Conservation (phyloP, 441 rosid species). For the Erodium texanum region DNA sequence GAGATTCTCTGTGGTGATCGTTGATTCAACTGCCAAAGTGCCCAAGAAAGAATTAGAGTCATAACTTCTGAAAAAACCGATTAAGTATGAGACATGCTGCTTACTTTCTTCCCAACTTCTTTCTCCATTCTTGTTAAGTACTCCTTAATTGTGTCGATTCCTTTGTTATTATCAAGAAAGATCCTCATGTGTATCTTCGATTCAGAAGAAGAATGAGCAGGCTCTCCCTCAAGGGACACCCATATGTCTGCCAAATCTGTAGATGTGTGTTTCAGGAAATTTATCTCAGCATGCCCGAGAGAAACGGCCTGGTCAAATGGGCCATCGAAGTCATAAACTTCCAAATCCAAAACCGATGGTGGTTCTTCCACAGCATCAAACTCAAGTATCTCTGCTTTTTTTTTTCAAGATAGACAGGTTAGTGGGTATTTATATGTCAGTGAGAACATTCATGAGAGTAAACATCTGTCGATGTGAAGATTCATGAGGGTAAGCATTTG, state of each 20-base stretch:
- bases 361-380: slow-evolving; percentile 94
- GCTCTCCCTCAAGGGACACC: slow-evolving; percentile 66
- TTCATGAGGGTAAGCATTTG: too few species aligned
- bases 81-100: not conserved
- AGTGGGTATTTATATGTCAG: not conserved
- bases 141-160: slow-evolving; percentile 62
- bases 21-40: slow-evolving; percentile 49
- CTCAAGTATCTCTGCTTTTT: slow-evolving; percentile 61
- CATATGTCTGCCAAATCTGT: slow-evolving; percentile 66
- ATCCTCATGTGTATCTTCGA: slow-evolving; percentile 70
- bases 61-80: not conserved
- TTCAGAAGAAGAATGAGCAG: slow-evolving; percentile 65
- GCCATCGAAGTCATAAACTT: slow-evolving; percentile 82
- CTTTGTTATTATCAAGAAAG: slow-evolving; percentile 65
- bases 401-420: not conserved
- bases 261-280: slow-evolving; percentile 62
- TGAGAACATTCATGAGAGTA: too few species aligned
- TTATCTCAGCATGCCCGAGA: slow-evolving; percentile 78
- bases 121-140: slow-evolving; percentile 72
- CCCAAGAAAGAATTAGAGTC: slow-evolving; percentile 14
- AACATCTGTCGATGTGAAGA: too few species aligned
- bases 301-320: slow-evolving; percentile 83
- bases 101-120: slow-evolving; percentile 92
- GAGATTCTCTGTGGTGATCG: slow-evolving; percentile 69
- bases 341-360: slow-evolving; percentile 76